Evolutionary conservation across 345 rosid genomes (phyloP), one percentile per base, ranked within the genome.

Genomic region (Dipteronia dyeriana): DNA sequence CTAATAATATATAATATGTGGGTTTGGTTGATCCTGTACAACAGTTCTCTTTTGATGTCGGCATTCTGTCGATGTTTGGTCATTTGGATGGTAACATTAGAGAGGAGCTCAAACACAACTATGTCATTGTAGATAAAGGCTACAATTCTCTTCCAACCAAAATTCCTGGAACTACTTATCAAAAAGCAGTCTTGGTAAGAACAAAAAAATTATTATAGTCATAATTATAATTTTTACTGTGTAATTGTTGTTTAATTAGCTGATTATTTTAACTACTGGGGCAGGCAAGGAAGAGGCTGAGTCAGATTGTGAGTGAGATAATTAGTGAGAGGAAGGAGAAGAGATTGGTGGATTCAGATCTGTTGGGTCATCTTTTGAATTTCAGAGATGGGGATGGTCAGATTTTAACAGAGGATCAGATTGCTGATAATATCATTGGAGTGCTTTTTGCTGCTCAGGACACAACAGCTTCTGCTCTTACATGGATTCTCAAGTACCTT

Each of bases 371-470:
- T 81, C 72, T 94, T 60, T 79, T 90, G 76, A 83, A 80, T 74
- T 91, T 76, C 78, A 85, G 78, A 75, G 90, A 85, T 71, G 89
- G 65, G 41, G 81, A 81, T 34, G 94, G 90, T 8, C 65, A 60
- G 79, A 34, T 22, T 34, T 78, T 91, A 59, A 86, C 79, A 1
- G 88, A 89, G 59, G 83, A 85, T 45, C 86, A 88, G 80, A 86
- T 94, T 68, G 85, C 94, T 20, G 97, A 94, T 75, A 94, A 94
- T 81, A 85, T 91, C 56, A 86, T 92, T 23, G 98, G 98, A 75
- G 97, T 90, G 20, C 87, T 94, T 26, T 94, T 92, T 75, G 98
- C 98, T 0, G 97, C 97, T 7, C 97, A 89, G 84, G 97, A 92
- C 88, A 94, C 98, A 16, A 94, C 97, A 31, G 98, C 98, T 56